A percentile compares a stretch with the other conserved stretches of the same genome.
Conservation (phyloP, 495 filamentous ascomycete genomes). For the Aspergillus funiculosus region DNA sequence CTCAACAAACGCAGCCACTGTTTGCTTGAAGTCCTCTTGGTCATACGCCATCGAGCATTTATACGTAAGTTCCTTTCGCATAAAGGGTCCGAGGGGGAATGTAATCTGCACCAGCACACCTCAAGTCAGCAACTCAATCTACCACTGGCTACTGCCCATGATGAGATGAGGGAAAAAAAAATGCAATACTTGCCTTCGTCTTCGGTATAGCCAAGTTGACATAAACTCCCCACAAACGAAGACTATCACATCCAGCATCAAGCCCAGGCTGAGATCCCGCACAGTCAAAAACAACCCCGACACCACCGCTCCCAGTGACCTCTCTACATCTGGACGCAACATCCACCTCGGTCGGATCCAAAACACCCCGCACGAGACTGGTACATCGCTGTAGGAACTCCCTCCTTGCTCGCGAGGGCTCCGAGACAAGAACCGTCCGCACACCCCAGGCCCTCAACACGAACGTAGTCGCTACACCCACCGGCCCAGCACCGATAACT, state of each 20-base stretch:
- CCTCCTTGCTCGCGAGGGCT: slow-evolving; percentile 2
- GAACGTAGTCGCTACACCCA: slow-evolving; percentile 50
- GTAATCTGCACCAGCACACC: slow-evolving; percentile 8
- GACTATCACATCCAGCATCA: slow-evolving; percentile 33
- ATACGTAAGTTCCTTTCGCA: slow-evolving; percentile 23
- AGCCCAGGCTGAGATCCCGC: slow-evolving; percentile 45
- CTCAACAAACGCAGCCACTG: slow-evolving; percentile 46
- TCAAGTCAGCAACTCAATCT: slow-evolving; percentile 23
- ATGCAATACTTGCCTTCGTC: slow-evolving; percentile 21
- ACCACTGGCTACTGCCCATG: slow-evolving; percentile 17
- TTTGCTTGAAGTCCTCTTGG: slow-evolving; percentile 49
- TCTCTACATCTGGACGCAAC: slow-evolving; percentile 31
- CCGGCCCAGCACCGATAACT: slow-evolving; percentile 52
- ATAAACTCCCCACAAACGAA: slow-evolving; percentile 42
- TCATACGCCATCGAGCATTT: slow-evolving; percentile 36
- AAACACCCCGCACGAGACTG: slow-evolving; percentile 15
- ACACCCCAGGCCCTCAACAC: slow-evolving; percentile 43
- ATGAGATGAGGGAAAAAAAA: not conserved
- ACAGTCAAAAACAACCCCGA: slow-evolving; percentile 46
- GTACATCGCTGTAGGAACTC: not conserved
- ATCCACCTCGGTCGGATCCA: slow-evolving; percentile 45
- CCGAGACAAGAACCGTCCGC: slow-evolving; percentile 24
- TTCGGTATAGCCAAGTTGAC: slow-evolving; percentile 53
- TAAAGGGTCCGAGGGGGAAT: slow-evolving; percentile 4
- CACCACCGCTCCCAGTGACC: slow-evolving; percentile 39